Base-by-base conservation (phyloP, 257 asterid genomes). In the Apocynum venetum region DNA sequence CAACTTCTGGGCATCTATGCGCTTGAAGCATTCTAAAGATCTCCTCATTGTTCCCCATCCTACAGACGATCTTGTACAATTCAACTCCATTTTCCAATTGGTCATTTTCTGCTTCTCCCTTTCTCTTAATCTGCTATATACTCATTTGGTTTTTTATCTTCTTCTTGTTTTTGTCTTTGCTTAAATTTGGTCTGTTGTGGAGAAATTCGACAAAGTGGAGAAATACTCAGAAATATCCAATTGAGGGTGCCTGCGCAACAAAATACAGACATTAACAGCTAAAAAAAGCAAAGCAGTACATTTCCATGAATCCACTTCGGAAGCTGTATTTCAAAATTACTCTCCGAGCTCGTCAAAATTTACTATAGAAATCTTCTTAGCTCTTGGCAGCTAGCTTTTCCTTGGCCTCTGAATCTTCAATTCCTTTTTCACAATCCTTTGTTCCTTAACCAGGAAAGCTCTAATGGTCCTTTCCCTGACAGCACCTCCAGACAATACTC, bases 391-490 rank as follows among this genome's bases (percentile, higher is more conserved):
- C 79, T 64, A 76, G 75, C 87, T 25, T 25, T 25, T 25, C 31
- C 31, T 25, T 25, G 31, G 31, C 31, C 31, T 25, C 31, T 25
- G 97, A 66, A 91, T 91, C 94, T 91, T 90, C 92, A 92, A 80
- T 38, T 90, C 97, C 86, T 90, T 91, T 90, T 91, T 91, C 80
- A 91, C 97, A 6, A 91, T 91, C 86, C 89, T 91, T 60, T 90
- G 93, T 65, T 90, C 93, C 79, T 90, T 92, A 41, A 92, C 91
- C 79, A 92, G 86, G 86, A 92, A 92, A 65, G 97, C 96, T 82
- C 97, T 80, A 43, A 90, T 89, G 84, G 90, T 92, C 89, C 97
- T 92, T 75, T 90, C 97, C 56, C 97, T 88, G 46, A 90, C 97
- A 67, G 97, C 97, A 52, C 85, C 67, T 41, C 94, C 97, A 14